A percentile compares a stretch with the other conserved stretches of the same genome.
These are phyloP conservation scores for Thalassiosira mediterranea DNA, from an alignment of 352 stramenopile genomes.

Conservation along the genomic window DNA sequence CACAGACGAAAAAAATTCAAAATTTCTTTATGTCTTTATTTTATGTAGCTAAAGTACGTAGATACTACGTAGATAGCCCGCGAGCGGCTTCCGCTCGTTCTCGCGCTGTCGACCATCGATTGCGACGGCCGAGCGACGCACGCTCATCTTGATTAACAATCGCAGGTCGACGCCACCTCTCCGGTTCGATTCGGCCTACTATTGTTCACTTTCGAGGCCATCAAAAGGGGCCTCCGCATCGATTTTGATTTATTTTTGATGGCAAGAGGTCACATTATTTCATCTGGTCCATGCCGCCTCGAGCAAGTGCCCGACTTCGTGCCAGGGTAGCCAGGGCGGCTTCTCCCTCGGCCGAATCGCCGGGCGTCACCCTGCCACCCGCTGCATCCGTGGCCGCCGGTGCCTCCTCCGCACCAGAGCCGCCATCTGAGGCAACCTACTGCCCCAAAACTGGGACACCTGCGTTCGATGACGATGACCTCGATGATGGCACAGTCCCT, in stretches of 20 bases:
- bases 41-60: neutral
- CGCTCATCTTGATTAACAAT: neutral
- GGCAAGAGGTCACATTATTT: neutral
- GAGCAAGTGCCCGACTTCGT: neutral
- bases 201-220: no score
- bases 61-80: neutral
- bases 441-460: neutral
- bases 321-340: no score
- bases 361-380: no score
- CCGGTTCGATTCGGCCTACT: no score
- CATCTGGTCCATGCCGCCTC: neutral
- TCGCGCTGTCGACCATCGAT: neutral
- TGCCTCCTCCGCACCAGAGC: neutral
- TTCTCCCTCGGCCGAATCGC: neutral
- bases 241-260: neutral
- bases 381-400: neutral
- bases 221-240: neutral
- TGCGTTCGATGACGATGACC: neutral
- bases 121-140: neutral
- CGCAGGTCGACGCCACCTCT: neutral
- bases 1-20: no score
- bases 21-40: neutral
- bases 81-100: neutral
- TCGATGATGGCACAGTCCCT: neutral
- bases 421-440: neutral